Evolutionary conservation across 495 filamentous ascomycete genomes (phyloP).

Genomic region (Aspergillus cavernicola): DNA sequence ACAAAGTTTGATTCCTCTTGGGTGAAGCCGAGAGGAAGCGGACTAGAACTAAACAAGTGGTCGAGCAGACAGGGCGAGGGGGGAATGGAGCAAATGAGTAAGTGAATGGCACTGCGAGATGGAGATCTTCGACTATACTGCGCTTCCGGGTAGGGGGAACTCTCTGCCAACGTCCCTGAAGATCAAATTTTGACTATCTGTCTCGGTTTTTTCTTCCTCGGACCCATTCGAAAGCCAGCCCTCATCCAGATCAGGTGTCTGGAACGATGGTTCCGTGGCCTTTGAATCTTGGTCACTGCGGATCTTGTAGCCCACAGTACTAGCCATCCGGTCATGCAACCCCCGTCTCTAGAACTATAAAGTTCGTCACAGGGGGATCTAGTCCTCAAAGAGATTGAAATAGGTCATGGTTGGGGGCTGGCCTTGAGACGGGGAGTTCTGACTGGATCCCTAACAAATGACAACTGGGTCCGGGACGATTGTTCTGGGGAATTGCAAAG

Average conservation of each 20-base stretch:
- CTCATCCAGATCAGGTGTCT: conserved; percentile 9
- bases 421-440: background rate
- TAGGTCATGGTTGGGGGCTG: conserved; percentile 9
- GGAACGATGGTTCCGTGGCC: conserved; percentile 10
- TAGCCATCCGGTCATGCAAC: background rate
- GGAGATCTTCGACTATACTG: conserved; percentile 18
- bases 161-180: conserved; percentile 1
- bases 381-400: conserved; percentile 10
- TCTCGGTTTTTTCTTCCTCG: background rate
- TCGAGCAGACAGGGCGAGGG: background rate
- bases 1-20: background rate
- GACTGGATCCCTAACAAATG: background rate
- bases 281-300: background rate
- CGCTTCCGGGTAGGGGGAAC: background rate
- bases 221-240: background rate
- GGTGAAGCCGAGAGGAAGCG: background rate
- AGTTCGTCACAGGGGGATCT: conserved; percentile 10
- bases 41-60: background rate
- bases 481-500: conserved; percentile 19
- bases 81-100: conserved; percentile 1
- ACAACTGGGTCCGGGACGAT: conserved; percentile 11
- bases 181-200: background rate
- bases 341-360: background rate
- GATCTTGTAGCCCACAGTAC: background rate
- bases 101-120: conserved; percentile 14